Evolutionary conservation across 1,284 basidiomycete genomes (phyloP).

Genomic region (Boletellus deceptivus): DNA sequence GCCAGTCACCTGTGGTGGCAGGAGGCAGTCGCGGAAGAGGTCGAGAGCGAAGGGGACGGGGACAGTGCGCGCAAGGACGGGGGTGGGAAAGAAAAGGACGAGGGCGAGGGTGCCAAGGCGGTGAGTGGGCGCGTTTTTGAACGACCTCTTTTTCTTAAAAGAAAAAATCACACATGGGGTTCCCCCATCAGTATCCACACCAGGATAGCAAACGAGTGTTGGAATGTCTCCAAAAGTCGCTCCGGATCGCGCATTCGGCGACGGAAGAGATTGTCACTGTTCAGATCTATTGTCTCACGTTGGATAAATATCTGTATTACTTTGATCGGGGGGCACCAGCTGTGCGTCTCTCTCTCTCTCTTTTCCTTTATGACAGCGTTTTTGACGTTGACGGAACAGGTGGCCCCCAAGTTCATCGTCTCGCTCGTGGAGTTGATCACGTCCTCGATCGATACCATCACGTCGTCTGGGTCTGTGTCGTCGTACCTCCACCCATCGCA

Average conservation of each 20-base stretch:
- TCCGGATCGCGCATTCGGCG: conserved; percentile 90
- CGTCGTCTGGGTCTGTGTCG: conserved; percentile 27
- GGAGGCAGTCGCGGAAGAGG: conserved; percentile 49
- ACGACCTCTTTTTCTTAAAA: too few species aligned
- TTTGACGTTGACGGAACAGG: conserved; percentile 38
- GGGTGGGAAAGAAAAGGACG: conserved; percentile 37
- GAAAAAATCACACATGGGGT: background rate
- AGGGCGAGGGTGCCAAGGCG: conserved; percentile 53
- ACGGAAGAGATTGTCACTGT: conserved; percentile 94
- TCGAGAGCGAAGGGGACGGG: conserved; percentile 35
- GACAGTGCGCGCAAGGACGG: conserved; percentile 11
- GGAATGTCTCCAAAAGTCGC: conserved; percentile 91
- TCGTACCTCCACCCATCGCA: conserved; percentile 83
- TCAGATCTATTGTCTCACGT: conserved; percentile 90
- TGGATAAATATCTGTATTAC: conserved; percentile 93
- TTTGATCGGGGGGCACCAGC: conserved; percentile 88
- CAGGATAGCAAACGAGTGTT: conserved; percentile 94
- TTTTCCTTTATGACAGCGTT: too few species aligned
- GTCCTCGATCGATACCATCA: conserved; percentile 84
- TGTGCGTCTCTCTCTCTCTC: conserved; percentile 45
- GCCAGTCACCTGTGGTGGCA: conserved; percentile 99
- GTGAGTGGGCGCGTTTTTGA: conserved; percentile 38
- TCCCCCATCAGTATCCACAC: conserved; percentile 64
- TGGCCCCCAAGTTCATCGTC: conserved; percentile 92
- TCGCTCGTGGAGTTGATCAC: conserved; percentile 92